Evolutionary conservation across 257 asterid genomes (phyloP), one percentile per base, ranked within the genome.

Genomic region (Paulownia fortunei): DNA sequence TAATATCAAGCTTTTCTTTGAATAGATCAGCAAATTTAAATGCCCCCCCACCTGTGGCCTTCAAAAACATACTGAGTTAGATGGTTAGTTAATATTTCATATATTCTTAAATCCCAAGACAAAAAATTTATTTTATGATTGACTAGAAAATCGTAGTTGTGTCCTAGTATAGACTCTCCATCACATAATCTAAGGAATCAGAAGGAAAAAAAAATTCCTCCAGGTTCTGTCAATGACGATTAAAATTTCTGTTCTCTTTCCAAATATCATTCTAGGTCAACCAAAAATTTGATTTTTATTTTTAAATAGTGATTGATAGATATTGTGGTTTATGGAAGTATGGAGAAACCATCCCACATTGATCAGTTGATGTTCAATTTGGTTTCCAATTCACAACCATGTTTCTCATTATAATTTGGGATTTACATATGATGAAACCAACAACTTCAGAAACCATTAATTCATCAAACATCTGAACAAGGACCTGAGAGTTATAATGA

Each of bases 11-110:
- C 86, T 92, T 93, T 79, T 92, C 95, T 83, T 88, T 92, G 82
- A 96, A 92, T 34, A 96, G 74, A 85, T 93, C 93, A 9, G 97
- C 90, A 86, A 90, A 96, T 79, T 91, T 96, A 81, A 90, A 96
- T 32, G 99, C 97, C 73, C 99, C 99, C 30, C 99, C 99, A 82
- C 99, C 99, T 73, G 99, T 96, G 83, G 98, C 99, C 99, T 96
- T 89, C 82, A 87, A 58, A 81, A 79, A 82, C 73, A 78, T 32
- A 68, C 27, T 73, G 78, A 72, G 74, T 85, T 75, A 86, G 74
- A 79, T 64, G 44, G 39, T 64, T 54, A 10, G 66, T 32, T 36
- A 18, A 23, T 42, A 51, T 46, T 79, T 65, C 72, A 24, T 46
- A 60, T 54, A 47, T 80, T 64, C 18, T 72, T 10, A 77, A n/a